Evolutionary conservation across 2,329 filamentous ascomycete species (phyloP), one percentile per base, ranked within the genome.

Genomic region (Samsoniella hepiali): DNA sequence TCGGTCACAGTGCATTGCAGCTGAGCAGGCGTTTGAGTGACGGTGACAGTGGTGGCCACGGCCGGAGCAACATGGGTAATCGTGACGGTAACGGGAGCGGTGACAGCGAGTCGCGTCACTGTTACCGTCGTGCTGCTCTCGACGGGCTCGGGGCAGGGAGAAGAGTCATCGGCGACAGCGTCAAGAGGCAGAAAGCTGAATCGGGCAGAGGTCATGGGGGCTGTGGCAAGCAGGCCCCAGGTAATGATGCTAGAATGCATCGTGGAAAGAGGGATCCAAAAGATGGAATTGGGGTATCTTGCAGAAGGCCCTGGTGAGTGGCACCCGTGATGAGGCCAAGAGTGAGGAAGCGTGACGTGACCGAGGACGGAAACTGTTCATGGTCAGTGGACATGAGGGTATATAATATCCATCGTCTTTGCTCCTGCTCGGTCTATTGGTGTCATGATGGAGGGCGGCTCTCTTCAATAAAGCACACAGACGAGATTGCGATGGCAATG

Each of bases 221-320:
- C 67, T 44, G 72, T 63, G 36, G 69, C 71, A 65, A 76, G 61
- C 34, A 70, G 31, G 54, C 70, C 68, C 67, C 69, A 69, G 17
- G 69, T 63, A 40, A 69, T 27, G 56, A 69, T 62, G 51, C 66
- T 70, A 63, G 32, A 32, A 32, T 56, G 60, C 60, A 62, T 57
- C 71, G 66, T 72, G 73, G 74, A 27, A 53, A 58, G 54, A 29
- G 40, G 44, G 32, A 57, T 9, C 36, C 32, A 45, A 55, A 38
- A 34, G 31, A 11, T 40, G 50, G 22, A 32, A 60, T 38, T 27
- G 54, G 32, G 22, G n/a, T 31, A 36, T 32, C 34, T 54, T 38
- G 50, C 34, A 36, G 5, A 40, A 40, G 13, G 4, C 17, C 6
- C 2, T 27, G 53, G 6, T 13, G n/a, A 40, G 44, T 40, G 29